Base-by-base conservation (phyloP, 2,329 filamentous ascomycete species). In the Zymoseptoria tritici region DNA sequence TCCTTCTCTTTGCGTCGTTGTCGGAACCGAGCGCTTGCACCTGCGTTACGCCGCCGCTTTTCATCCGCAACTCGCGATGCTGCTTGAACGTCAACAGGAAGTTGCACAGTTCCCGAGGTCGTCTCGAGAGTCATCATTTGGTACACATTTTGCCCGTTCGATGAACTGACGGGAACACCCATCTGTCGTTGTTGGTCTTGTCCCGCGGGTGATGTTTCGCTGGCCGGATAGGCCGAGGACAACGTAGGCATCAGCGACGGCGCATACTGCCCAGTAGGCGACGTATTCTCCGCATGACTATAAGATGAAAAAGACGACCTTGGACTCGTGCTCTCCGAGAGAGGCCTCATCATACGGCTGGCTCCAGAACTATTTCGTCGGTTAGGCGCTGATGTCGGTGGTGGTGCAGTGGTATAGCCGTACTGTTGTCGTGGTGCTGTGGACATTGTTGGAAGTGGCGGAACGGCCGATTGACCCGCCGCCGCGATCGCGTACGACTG, bases 61-160 rank as follows among this genome's bases (percentile, higher is more conserved):
- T 95, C 90, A 69, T 94, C 89, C 49, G 90, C 89, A 67, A 90
- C 85, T 66, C 86, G 87, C 11, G 91, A 95, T 11, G 88, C 91
- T 67, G 90, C 88, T 66, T 90, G 88, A 51, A 89, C 85, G 71
- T 96, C 90, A 9, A 93, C 85, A 13, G 87, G 86, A 54, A 92
- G 84, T 63, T 81, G 78, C 57, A 83, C 79, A 46, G 77, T 76
- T 19, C 81, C 80, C 52, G 77, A 75, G 56, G 77, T 77, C 16
- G 78, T 81, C 64, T 80, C 76, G 57, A 81, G 71, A 2, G 80
- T 83, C 79, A 81, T 80, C 69, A 81, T 77, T 66, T 80, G 81
- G 59, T 80, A 80, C 54, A 74, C 77, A 62, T 76, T 79, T 58
- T 78, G 77, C 4, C 70, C 67, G 9, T 73, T 72, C 13, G 76